phyloP scores from a whole-genome alignment of 148 eudicot species.

The Rhododendron molle region DNA sequence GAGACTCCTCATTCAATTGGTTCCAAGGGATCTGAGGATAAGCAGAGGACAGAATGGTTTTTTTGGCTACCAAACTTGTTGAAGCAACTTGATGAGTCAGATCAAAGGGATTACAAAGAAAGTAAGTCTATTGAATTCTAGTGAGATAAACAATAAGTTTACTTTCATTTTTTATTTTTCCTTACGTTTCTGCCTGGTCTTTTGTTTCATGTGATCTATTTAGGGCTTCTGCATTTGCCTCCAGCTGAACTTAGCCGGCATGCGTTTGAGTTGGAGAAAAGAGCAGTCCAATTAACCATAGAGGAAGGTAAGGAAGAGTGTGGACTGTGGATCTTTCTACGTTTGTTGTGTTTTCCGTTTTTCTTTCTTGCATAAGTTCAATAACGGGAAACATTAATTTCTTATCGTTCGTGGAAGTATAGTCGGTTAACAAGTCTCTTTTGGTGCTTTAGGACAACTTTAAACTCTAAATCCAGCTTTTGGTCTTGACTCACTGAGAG shows the following conservation, averaged over 20 bases:
- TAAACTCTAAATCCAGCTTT: not conserved
- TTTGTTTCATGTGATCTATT: not conserved
- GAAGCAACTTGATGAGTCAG: constrained; percentile 1
- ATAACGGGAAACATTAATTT: not conserved
- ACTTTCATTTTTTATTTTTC: not conserved
- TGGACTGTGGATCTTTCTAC: not conserved
- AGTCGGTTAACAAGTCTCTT: not conserved
- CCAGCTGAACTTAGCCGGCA: not conserved
- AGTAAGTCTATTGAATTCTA: not conserved
- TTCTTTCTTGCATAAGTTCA: not conserved
- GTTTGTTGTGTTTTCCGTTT: not conserved
- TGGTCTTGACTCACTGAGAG: not conserved
- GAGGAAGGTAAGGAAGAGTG: not conserved
- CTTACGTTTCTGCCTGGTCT: not conserved
- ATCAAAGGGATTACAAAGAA: not conserved
- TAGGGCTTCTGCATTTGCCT: constrained; percentile 4
- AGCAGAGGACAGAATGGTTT: not conserved
- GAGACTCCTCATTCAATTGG: not conserved
- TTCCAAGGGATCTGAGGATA: not conserved
- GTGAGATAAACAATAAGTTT: not conserved
- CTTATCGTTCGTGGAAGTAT: not conserved
- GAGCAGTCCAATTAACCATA: not conserved
- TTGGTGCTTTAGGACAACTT: not conserved
- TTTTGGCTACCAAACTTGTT: not conserved
- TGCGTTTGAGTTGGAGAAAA: not conserved